These are phyloP conservation scores for Trypanosoma avium DNA, from an alignment of 208 protist genomes.

Conservation along the genomic window DNA sequence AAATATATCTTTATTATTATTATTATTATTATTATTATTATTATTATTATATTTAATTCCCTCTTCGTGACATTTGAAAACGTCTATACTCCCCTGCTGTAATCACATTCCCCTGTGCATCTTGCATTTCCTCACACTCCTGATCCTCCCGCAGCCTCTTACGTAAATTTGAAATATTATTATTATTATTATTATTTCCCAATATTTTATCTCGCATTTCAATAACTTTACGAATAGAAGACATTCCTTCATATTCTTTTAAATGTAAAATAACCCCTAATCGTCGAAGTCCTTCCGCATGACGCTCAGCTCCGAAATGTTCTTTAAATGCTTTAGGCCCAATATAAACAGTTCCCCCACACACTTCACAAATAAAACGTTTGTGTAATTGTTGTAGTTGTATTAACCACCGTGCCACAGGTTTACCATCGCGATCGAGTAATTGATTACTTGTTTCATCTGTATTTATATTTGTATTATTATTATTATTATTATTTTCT, in stretches of 20 bases:
- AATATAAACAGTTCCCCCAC: conserved; percentile 84
- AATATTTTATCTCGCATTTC: conserved; percentile 66
- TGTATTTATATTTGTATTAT: background rate
- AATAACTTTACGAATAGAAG: conserved; percentile 70
- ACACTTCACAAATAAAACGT: conserved; percentile 80
- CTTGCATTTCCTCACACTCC: conserved; percentile 84
- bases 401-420: conserved; percentile 79
- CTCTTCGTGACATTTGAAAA: conserved; percentile 43
- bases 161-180: conserved; percentile 45
- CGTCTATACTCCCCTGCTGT: conserved; percentile 60
- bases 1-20: background rate
- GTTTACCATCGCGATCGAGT: conserved; percentile 75
- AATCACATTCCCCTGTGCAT: conserved; percentile 78
- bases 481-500: conserved; percentile 5
- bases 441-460: conserved; percentile 37
- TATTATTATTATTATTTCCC: conserved; percentile 19
- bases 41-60: background rate
- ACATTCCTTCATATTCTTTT: conserved; percentile 75
- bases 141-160: conserved; percentile 68
- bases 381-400: conserved; percentile 85
- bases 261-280: conserved; percentile 72
- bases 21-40: no score
- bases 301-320: conserved; percentile 82
- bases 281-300: conserved; percentile 76
- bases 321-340: conserved; percentile 85